These are phyloP conservation scores for Picocystis salinarum DNA, from an alignment of 139 green algal genomes.

Conservation along the genomic window DNA sequence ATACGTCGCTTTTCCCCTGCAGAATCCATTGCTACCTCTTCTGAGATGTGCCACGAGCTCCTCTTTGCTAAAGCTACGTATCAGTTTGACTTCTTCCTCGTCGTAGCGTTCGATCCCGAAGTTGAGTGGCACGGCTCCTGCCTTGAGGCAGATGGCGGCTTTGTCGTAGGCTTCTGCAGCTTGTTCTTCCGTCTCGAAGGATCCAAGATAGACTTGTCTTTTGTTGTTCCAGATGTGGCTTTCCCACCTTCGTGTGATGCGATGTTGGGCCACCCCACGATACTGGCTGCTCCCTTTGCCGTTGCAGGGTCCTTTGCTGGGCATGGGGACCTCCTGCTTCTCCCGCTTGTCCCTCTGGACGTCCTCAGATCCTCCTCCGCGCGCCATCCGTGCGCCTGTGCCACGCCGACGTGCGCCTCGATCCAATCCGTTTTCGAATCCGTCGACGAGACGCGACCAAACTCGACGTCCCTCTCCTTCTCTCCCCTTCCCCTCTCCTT, in stretches of 20 bases:
- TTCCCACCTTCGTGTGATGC: slow-evolving; percentile 6
- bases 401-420: too few relatives aligned
- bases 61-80: not conserved
- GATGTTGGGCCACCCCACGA: slow-evolving; percentile 7
- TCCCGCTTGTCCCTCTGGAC: too few relatives aligned
- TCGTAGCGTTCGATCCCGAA: not conserved
- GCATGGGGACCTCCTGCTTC: too few relatives aligned
- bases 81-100: not conserved
- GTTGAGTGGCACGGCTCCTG: not conserved
- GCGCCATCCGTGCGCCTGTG: too few relatives aligned
- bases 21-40: slow-evolving; percentile 4
- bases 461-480: too few relatives aligned
- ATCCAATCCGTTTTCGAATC: too few relatives aligned
- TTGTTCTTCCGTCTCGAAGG: slow-evolving; percentile 6
- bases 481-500: too few relatives aligned
- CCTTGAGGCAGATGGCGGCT: slow-evolving; percentile 2
- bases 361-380: too few relatives aligned
- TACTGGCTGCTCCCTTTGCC: slow-evolving; percentile 2
- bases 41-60: slow-evolving; percentile 5
- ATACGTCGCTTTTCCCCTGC: slow-evolving; percentile 2
- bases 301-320: not conserved
- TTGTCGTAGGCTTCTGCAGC: slow-evolving; percentile 5
- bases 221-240: slow-evolving; percentile 9
- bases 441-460: too few relatives aligned
- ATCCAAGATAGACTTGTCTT: slow-evolving; percentile 7